Base-by-base conservation (phyloP, 257 asterid species). In the Jacaranda copaia region DNA sequence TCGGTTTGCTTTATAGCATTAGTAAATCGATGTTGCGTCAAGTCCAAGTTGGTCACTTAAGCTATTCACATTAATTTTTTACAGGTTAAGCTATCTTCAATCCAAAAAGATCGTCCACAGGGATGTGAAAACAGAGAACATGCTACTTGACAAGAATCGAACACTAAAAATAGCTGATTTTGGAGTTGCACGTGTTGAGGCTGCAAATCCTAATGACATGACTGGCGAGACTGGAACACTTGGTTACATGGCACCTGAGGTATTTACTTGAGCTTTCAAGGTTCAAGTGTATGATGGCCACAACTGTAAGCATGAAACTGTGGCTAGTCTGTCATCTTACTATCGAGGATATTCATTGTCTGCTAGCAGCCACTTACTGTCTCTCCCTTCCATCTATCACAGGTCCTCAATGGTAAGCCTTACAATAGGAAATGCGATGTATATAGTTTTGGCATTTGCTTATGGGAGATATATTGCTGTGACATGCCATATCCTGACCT, bases 241-340 rank as follows among this genome's bases (percentile, higher is more conserved):
- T 40, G 98, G 98, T 56, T 92, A 93, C 79, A 93, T 93, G 98
- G 98, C 97, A 55, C 98, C 97, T 14, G 98, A 93, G 97, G 98
- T 93, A 85, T 81, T 57, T 20, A 69, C 80, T 66, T 73, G 10
- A 61, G 16, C 20, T 61, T 5, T 60, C 48, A n/a, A 45, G 1
- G 18, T 53, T 53, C 19, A 55, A 4, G 53, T 0, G 15, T 48
- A 11, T 6, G 53, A 48, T 11, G 4, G 53, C 53, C 53, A 8
- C 14, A 48, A 42, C 46, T 42, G 46, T 42, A 42, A 42, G 46
- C 46, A 4, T 32, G 19, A 18, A 67, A 18, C 5, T 25, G n/a
- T 4, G 62, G 3, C 53, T 46, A 5, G 10, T 63, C 15, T 42
- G 20, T 10, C 52, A 5, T 46, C 71, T 10, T 59, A 12, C 16